A percentile compares a stretch with the other conserved stretches of the same genome.
Conservation (phyloP, 306 rosid genomes). For the Rosa lucieae region DNA sequence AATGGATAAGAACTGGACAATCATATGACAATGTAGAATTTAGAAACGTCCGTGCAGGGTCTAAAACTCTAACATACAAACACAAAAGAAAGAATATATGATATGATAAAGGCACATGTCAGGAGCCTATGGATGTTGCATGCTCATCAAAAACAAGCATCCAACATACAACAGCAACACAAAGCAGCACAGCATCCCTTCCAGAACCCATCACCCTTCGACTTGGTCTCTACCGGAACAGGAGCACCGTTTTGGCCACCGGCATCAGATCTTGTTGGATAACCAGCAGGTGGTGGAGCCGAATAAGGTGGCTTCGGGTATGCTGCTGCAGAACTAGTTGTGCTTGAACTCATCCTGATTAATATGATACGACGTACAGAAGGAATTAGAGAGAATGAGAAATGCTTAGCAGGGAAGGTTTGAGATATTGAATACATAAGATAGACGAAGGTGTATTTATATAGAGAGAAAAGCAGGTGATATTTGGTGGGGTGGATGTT, state of each 20-base stretch:
- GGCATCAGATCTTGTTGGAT: neutral
- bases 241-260: neutral
- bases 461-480: neutral
- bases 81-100: neutral
- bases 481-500: neutral
- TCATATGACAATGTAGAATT: neutral
- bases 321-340: neutral
- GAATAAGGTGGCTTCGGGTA: neutral
- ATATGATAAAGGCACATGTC: too few relatives aligned
- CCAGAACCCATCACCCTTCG: conserved; percentile 12
- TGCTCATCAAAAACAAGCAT: conserved; percentile 12
- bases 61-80: neutral
- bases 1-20: neutral
- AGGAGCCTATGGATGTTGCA: neutral
- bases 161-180: conserved; percentile 18
- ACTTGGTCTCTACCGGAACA: conserved; percentile 15
- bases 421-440: neutral
- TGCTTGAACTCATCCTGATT: conserved; percentile 9
- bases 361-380: neutral
- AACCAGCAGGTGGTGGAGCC: conserved; percentile 11
- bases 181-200: conserved; percentile 19
- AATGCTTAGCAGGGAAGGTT: neutral
- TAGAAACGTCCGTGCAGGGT: neutral
- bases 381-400: neutral
- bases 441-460: neutral